Conservation (phyloP, 1,284 basidiomycete species). For the Lignosus rhinocerotis region DNA sequence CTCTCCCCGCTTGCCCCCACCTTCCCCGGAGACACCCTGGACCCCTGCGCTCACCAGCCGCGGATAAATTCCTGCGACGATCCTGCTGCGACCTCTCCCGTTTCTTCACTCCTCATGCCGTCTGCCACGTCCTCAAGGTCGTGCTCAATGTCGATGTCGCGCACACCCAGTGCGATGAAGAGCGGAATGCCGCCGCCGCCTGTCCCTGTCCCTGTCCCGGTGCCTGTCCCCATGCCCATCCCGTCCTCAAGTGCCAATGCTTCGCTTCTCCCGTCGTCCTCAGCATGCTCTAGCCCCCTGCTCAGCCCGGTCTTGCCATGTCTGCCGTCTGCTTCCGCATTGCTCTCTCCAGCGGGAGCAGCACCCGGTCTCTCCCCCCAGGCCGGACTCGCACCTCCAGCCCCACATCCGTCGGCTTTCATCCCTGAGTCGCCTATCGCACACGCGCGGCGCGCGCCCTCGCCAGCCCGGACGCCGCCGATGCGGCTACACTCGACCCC, state of each 20-base stretch:
- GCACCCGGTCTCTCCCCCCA: too few relatives aligned
- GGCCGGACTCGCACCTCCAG: constrained; percentile 1
- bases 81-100: constrained; percentile 1
- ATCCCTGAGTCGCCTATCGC: constrained; percentile 24
- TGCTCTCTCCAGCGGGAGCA: neutral
- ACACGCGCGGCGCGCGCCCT: constrained; percentile 18
- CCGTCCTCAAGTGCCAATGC: neutral
- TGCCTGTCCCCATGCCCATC: neutral
- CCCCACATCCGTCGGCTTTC: constrained; percentile 7
- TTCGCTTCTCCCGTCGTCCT: neutral
- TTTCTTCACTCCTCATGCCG: constrained; percentile 5
- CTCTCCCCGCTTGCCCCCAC: constrained; percentile 1
- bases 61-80: constrained; percentile 11
- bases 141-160: neutral
- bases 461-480: constrained; percentile 17
- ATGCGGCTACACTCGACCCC: constrained; percentile 18
- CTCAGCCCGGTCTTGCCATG: constrained; percentile 1
- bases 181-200: constrained; percentile 5
- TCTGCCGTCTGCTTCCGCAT: neutral
- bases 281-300: neutral
- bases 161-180: neutral
- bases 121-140: constrained; percentile 3
- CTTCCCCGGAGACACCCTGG: constrained; percentile 5
- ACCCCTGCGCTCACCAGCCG: constrained; percentile 8
- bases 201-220: neutral